A percentile compares a stretch with the other conserved stretches of the same genome.
These are phyloP conservation scores for Penicillium freii DNA, from an alignment of 2,329 filamentous ascomycete genomes.

Conservation along the genomic window DNA sequence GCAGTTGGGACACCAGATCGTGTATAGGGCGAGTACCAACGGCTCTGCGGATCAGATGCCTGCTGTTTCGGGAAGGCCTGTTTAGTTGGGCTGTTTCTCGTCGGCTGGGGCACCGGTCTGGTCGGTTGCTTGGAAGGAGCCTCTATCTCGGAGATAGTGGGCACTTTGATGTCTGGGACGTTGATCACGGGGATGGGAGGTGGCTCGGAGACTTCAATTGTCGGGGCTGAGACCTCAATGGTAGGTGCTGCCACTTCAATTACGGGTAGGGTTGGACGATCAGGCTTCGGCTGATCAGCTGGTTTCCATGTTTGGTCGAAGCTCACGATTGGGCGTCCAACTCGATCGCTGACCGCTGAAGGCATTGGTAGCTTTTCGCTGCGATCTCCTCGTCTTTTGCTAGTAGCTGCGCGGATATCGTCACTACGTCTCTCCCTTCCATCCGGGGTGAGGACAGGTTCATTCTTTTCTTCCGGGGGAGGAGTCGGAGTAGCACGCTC, in stretches of 20 bases:
- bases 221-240: conserved; percentile 25
- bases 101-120: conserved; percentile 19
- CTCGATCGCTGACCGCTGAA: conserved; percentile 83
- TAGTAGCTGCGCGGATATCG: conserved; percentile 86
- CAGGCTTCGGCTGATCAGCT: conserved; percentile 44
- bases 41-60: conserved; percentile 39
- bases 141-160: conserved; percentile 39
- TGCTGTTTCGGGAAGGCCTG: conserved; percentile 35
- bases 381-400: conserved; percentile 81
- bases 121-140: conserved; percentile 14
- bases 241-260: conserved; percentile 48
- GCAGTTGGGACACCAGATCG: conserved; percentile 60
- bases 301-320: conserved; percentile 80
- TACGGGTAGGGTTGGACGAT: conserved; percentile 43
- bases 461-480: conserved; percentile 27
- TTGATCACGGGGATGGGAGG: conserved; percentile 50
- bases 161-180: conserved; percentile 47
- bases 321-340: conserved; percentile 93
- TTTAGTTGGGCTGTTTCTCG: conserved; percentile 16
- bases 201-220: conserved; percentile 50
- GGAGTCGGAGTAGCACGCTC: conserved; percentile 33
- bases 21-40: conserved; percentile 41
- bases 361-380: conserved; percentile 85
- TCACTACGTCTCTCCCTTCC: conserved; percentile 80
- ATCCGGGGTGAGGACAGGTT: conserved; percentile 63